Base-by-base conservation (phyloP, 352 stramenopile genomes). In the Globisporangium splendens region DNA sequence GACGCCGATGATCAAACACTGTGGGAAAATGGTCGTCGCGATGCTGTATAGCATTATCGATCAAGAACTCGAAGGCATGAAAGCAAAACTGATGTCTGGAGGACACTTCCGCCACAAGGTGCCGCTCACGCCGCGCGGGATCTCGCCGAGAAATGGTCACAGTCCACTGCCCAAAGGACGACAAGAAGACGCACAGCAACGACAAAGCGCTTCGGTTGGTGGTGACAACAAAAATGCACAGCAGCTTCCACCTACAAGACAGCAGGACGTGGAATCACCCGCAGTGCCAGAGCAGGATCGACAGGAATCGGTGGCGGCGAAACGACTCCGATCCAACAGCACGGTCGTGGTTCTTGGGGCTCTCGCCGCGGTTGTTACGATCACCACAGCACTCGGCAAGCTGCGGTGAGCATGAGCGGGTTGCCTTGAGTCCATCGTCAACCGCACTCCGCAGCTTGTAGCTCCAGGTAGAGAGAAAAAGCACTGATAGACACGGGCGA, bases 1-100 rank as follows among this genome's bases (percentile, higher is more conserved):
- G 54, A 65, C 79, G 28, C 75, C 72, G 3, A 95, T 95, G 85
- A 88, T 95, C 66, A 91, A 92, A 54, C 85, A 95, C 66, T 86
- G 76, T 51, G 85, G 83, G 17, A 75, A 79, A 54, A 83, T 84
- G 49, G 81, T 95, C 21, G 71, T 81, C 31, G 75, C 72, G 8
- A 95, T 95, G 70, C 74, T 95, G 50, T 95, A 95, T 50, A 81
- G 76, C 22, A 91, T 95, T 62, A 95, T 95, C 35, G 85, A 93
- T 57, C 78, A 90, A 53, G 85, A 95, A 61, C 77, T 95, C 54
- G 78, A 83, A 46, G 61, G 61, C 15, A 79, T 76, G 68, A 72
- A 62, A n/a, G 53, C 64, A 5, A 75, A 67, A 35, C 69, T 75
- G 57, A 61, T 63, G 41, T 55, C 46, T 28, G 59, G 52, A 7